Evolutionary conservation across 1,284 basidiomycete species (phyloP).

Genomic region (Ustilago lituana): DNA sequence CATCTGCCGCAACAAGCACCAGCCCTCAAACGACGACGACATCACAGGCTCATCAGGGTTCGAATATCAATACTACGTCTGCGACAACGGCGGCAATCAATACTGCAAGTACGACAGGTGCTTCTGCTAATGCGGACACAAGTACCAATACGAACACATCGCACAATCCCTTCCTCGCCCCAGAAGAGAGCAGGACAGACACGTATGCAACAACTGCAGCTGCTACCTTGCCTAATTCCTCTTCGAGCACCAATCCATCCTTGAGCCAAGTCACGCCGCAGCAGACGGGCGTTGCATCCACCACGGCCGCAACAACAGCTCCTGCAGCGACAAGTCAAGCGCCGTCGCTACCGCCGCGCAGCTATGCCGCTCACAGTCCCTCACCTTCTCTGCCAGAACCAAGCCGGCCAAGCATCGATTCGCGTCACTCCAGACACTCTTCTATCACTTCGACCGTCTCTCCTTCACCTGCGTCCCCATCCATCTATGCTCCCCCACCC

Average conservation of each 20-base stretch:
- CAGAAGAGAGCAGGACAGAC: conserved; percentile 9
- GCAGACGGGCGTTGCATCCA: conserved; percentile 8
- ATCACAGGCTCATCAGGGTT: neutral
- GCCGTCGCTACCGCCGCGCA: conserved; percentile 24
- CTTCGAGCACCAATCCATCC: conserved; percentile 28
- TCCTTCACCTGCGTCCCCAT: conserved; percentile 7
- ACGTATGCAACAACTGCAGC: neutral
- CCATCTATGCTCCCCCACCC: conserved; percentile 19
- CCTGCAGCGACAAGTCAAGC: neutral
- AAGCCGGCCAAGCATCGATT: conserved; percentile 29
- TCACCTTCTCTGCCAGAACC: conserved; percentile 6
- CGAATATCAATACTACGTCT: neutral
- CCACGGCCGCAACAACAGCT: neutral
- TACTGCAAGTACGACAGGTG: neutral
- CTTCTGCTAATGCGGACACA: neutral
- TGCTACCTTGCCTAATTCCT: neutral
- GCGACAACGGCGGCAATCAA: neutral
- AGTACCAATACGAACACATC: neutral
- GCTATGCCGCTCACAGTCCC: conserved; percentile 11
- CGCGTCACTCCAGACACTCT: conserved; percentile 30
- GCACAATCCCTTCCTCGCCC: conserved; percentile 30
- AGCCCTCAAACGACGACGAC: too few species aligned
- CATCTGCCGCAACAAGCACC: too few species aligned
- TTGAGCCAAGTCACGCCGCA: conserved; percentile 10
- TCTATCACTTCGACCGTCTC: conserved; percentile 7